phyloP scores from a whole-genome alignment of 169 alveolate genomes.

The Eimeria brunetti region DNA sequence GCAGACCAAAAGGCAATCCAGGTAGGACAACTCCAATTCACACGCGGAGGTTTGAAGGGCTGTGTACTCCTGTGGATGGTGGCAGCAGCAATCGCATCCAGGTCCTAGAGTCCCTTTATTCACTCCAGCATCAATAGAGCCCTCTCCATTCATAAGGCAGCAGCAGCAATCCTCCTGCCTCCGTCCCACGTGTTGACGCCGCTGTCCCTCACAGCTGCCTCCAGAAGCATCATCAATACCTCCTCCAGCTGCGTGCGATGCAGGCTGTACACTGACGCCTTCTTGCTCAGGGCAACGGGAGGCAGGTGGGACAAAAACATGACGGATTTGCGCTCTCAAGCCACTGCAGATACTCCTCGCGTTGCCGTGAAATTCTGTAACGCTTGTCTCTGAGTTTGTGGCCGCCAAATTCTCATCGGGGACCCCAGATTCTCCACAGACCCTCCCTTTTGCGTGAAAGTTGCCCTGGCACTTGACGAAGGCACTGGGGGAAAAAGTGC shows the following conservation, averaged over 20 bases:
- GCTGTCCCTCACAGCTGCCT: constrained; percentile 3
- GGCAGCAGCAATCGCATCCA: constrained; percentile 65
- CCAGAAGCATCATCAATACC: neutral
- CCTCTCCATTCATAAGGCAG: neutral
- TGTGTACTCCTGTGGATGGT: constrained; percentile 62
- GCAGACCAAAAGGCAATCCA: constrained; percentile 31
- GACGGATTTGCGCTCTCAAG: constrained; percentile 6
- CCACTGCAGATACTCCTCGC: constrained; percentile 45
- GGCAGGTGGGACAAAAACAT: constrained; percentile 15
- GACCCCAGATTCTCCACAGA: neutral
- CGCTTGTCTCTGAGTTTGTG: constrained; percentile 4
- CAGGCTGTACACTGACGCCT: neutral
- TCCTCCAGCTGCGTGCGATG: neutral
- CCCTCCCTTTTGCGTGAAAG: neutral
- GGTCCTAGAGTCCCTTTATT: neutral
- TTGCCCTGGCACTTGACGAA: neutral
- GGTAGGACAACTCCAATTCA: constrained; percentile 57
- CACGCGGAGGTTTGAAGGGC: constrained; percentile 34
- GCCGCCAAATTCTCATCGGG: neutral
- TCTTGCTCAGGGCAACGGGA: neutral
- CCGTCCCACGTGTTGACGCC: neutral
- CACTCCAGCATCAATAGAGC: neutral
- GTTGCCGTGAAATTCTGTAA: constrained; percentile 4
- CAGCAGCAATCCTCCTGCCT: constrained; percentile 32
- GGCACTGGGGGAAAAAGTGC: neutral